Evolutionary conservation across 2,329 filamentous ascomycete genomes (phyloP).

Genomic region (Aspergillus hortae): DNA sequence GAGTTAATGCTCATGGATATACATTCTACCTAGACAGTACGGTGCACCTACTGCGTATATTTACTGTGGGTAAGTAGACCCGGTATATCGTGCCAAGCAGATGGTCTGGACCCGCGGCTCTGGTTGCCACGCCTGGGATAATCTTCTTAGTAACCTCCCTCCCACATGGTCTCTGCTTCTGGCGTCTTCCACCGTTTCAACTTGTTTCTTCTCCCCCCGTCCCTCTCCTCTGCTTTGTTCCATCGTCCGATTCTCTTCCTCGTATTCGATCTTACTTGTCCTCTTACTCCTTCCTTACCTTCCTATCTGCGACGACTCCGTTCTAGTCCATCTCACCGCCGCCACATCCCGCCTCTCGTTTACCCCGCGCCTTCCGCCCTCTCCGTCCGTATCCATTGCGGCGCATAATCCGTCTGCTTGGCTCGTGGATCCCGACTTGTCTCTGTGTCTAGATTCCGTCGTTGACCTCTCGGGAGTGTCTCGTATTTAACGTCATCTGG

Average conservation of each 20-base stretch:
- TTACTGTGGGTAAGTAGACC: no score
- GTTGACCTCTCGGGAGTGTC: not conserved
- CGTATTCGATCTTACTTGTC: not conserved
- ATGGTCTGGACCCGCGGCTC: constrained; percentile 16
- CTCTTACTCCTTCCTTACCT: no score
- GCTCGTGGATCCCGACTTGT: not conserved
- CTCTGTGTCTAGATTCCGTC: not conserved
- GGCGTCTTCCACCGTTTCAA: constrained; percentile 7
- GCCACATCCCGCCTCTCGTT: not conserved
- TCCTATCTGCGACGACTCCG: no score
- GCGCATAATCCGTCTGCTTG: not conserved
- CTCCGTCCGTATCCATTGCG: not conserved
- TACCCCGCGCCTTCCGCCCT: not conserved
- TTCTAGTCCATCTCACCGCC: not conserved
- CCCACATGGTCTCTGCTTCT: not conserved
- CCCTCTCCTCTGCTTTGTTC: not conserved
- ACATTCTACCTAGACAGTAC: no score
- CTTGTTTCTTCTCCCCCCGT: not conserved
- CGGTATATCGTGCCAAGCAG: not conserved
- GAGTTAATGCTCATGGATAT: no score
- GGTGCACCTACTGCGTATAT: no score
- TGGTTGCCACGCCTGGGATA: constrained; percentile 9
- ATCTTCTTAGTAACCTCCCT: not conserved
- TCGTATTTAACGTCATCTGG: not conserved
- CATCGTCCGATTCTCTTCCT: not conserved